Evolutionary conservation across 2,329 filamentous ascomycete genomes (phyloP).

Genomic region (Myriosclerotinia duriaeana): DNA sequence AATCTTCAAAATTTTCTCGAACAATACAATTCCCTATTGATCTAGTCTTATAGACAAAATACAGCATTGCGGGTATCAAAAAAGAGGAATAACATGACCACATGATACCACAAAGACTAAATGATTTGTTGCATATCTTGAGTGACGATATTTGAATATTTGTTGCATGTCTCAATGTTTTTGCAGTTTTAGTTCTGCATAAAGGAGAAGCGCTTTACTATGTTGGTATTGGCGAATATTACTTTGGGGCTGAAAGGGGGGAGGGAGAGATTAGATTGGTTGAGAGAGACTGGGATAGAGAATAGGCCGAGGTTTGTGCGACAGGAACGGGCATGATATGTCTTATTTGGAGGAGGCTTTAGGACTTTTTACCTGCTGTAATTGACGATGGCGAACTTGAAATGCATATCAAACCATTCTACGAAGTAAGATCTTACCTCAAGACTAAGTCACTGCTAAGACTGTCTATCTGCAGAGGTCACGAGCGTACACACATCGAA

Average conservation of each 20-base stretch:
- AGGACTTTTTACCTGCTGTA: not conserved
- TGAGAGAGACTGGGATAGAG: not conserved
- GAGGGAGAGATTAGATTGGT: conserved; percentile 2
- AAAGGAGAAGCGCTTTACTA: conserved; percentile 6
- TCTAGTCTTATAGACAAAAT: not conserved
- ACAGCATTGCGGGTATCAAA: no score
- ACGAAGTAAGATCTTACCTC: not conserved
- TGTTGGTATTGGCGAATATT: not conserved
- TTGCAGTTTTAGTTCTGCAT: conserved; percentile 8
- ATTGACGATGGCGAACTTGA: not conserved
- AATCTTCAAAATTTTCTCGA: not conserved
- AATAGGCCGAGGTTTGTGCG: not conserved
- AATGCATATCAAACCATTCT: not conserved
- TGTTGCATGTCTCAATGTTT: conserved; percentile 12
- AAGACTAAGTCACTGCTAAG: not conserved
- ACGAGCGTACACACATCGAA: not conserved
- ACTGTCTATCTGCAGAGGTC: not conserved
- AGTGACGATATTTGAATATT: conserved; percentile 17
- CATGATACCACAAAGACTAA: conserved; percentile 3
- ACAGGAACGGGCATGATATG: not conserved
- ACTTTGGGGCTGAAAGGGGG: conserved; percentile 2
- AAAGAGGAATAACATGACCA: not conserved
- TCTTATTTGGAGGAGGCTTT: not conserved
- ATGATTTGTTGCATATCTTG: conserved; percentile 24
- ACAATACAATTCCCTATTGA: not conserved